phyloP scores from a whole-genome alignment of 306 rosid genomes.

The Lotus japonicus region DNA sequence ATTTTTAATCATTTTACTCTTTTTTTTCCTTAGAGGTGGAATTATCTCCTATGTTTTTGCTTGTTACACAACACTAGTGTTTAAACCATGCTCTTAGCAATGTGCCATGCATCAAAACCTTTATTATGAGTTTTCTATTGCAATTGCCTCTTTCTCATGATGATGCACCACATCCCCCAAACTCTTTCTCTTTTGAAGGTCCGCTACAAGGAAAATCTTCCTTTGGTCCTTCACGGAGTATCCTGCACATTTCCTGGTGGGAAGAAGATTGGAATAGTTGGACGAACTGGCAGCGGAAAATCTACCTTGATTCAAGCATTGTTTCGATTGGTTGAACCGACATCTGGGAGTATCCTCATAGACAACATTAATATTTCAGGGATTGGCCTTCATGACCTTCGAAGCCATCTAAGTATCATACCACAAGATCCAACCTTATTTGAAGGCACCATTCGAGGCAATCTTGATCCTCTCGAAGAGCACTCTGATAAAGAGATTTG shows the following conservation, averaged over 20 bases:
- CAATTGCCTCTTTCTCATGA: not conserved
- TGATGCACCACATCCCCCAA: not conserved
- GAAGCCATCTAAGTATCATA: slow-evolving; percentile 84
- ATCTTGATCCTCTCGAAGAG: slow-evolving; percentile 88
- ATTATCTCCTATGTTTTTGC: not conserved
- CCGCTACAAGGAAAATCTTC: slow-evolving; percentile 93
- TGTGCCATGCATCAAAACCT: not conserved
- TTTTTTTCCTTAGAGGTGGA: not conserved
- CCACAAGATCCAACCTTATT: slow-evolving; percentile 96
- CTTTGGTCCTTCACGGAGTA: slow-evolving; percentile 77
- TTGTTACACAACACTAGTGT: not conserved
- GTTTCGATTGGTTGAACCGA: slow-evolving; percentile 84
- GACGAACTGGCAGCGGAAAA: slow-evolving; percentile 96
- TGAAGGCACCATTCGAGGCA: slow-evolving; percentile 84
- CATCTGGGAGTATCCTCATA: slow-evolving; percentile 64
- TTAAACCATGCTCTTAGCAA: slow-evolving; percentile 4
- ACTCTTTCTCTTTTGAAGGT: slow-evolving; percentile 36
- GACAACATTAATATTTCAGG: slow-evolving; percentile 70
- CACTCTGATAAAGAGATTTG: slow-evolving; percentile 81
- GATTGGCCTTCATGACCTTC: slow-evolving; percentile 87
- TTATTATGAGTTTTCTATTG: not conserved
- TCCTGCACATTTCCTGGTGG: slow-evolving; percentile 86
- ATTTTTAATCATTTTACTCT: not conserved
- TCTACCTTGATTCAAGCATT: slow-evolving; percentile 92
- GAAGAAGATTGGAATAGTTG: slow-evolving; percentile 90